Evolutionary conservation across 352 stramenopile genomes (phyloP), one percentile per base, ranked within the genome.

Genomic region (Phytophthora foliorum): DNA sequence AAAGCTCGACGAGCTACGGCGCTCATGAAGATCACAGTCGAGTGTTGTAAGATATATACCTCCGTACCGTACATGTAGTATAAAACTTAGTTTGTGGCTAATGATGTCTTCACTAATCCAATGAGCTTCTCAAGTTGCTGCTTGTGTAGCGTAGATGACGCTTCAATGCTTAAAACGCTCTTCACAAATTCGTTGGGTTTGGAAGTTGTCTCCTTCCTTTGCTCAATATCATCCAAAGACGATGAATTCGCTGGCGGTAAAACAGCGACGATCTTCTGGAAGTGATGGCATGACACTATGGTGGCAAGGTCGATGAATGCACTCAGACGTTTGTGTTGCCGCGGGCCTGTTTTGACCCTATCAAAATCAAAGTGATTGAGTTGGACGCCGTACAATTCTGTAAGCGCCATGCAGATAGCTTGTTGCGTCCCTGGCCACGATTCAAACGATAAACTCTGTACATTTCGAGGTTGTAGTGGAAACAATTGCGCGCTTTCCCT

Each of bases 41-140:
- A 29, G 25, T 29, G 25, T 29, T 6, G 29, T n/a, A n/a, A n/a
- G n/a, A n/a, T n/a, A n/a, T n/a, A n/a, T n/a, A n/a, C n/a, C n/a
- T n/a, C n/a, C n/a, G n/a, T n/a, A n/a, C n/a, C n/a, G n/a, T n/a
- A n/a, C n/a, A n/a, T n/a, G n/a, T n/a, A n/a, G 9, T 32, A 32
- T 6, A 32, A 32, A 17, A 21, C 46, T 67, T 31, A 50, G 17
- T 21, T 56, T n/a, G 42, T 48, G 19, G 39, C 48, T 11, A 82
- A 52, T 13, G 74, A 82, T 31, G 57, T 53, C 52, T 86, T 77
- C 25, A 90, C 75, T n/a, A 89, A 56, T 3, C 80, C 72, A 60
- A 89, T 86, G 41, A 89, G 61, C 22, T 84, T 66, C 60, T 88
- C 80, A 36, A 89, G 58, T 49, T 87, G 78, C 29, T 82, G 68